Evolutionary conservation across 2,329 filamentous ascomycete genomes (phyloP).

Genomic region (Chalaropsis ovoidea): DNA sequence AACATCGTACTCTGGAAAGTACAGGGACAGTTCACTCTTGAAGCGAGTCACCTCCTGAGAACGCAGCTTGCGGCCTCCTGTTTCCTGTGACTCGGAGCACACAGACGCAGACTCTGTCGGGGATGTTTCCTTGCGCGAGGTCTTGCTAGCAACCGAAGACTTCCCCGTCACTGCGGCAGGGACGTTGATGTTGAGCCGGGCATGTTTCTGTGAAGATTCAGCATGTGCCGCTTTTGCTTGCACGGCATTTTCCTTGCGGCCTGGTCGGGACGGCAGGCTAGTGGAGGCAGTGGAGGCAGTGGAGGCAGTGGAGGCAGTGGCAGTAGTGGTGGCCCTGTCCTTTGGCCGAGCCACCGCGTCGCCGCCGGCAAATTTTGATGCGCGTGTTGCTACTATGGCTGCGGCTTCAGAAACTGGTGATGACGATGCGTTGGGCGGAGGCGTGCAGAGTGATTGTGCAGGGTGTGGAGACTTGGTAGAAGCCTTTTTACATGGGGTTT

Average conservation of each 20-base stretch:
- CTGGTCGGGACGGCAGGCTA: conserved; percentile 15
- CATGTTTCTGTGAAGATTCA: not conserved
- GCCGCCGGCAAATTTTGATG: conserved; percentile 20
- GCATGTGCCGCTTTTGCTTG: not conserved
- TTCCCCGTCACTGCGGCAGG: not conserved
- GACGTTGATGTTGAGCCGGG: not conserved
- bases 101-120: conserved; percentile 33
- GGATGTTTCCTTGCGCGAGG: not conserved
- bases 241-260: conserved; percentile 4
- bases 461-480: not conserved
- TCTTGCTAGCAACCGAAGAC: not conserved
- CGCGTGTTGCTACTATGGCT: conserved; percentile 24
- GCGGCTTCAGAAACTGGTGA: conserved; percentile 19
- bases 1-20: conserved; percentile 91
- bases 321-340: conserved; percentile 12
- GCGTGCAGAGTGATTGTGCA: conserved; percentile 6
- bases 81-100: conserved; percentile 41
- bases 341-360: conserved; percentile 14
- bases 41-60: conserved; percentile 76
- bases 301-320: not conserved
- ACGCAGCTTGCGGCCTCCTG: conserved; percentile 67
- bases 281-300: conserved; percentile 2
- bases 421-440: not conserved
- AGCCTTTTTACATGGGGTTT: conserved; percentile 12
- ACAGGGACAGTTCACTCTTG: conserved; percentile 83